phyloP scores from a whole-genome alignment of 345 rosid genomes.

The Abelmoschus esculentus region DNA sequence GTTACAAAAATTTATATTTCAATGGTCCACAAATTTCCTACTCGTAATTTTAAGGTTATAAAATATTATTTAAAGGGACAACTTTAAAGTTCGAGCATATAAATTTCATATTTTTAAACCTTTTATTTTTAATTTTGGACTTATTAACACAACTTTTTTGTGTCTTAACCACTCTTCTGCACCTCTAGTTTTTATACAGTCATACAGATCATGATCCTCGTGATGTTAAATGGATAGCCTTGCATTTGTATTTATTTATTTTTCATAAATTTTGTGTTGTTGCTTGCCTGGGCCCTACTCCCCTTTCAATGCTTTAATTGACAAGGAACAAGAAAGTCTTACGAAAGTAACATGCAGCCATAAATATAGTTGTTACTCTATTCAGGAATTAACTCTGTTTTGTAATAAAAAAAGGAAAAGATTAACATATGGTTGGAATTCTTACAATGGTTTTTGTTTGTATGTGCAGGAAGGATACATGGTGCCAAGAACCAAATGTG shows the following conservation, averaged over 20 bases:
- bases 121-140: neutral
- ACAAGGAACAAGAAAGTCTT: neutral
- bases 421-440: neutral
- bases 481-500: constrained; percentile 58
- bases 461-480: constrained; percentile 57
- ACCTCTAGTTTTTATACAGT: neutral
- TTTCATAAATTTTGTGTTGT: neutral
- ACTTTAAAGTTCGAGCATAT: no score
- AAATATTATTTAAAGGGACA: no score
- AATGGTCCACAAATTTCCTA: neutral
- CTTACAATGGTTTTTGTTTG: neutral
- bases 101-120: neutral
- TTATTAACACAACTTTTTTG: neutral
- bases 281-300: neutral
- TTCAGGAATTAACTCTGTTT: neutral
- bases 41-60: neutral
- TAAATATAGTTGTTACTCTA: neutral
- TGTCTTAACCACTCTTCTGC: constrained; percentile 15
- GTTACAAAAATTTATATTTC: neutral
- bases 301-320: neutral
- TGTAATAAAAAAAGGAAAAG: neutral
- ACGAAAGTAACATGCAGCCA: neutral
- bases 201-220: neutral
- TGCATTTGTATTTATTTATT: neutral
- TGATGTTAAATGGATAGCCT: neutral